phyloP scores from a whole-genome alignment of 768 basidiomycete species.

The Amyloporia xantha region DNA sequence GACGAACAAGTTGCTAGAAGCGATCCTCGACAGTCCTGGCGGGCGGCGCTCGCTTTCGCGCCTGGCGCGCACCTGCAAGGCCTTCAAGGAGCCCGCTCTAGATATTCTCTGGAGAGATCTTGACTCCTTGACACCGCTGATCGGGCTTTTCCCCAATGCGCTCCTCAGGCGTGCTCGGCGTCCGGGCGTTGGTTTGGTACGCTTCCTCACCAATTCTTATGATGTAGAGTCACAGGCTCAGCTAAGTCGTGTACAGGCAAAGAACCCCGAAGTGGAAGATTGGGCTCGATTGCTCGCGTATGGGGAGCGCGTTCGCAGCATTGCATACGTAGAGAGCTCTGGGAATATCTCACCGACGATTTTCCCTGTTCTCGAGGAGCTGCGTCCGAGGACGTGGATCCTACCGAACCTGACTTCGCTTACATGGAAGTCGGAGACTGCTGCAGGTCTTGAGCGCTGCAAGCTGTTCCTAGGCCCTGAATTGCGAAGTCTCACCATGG shows the following conservation, averaged over 20 bases:
- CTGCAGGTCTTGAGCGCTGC: slow-evolving; percentile 59
- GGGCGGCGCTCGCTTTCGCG: slow-evolving; percentile 65
- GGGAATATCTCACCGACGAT: slow-evolving; percentile 59
- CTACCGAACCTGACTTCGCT: slow-evolving; percentile 65
- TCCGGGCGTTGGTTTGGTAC: slow-evolving; percentile 72
- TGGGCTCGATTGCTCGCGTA: slow-evolving; percentile 65
- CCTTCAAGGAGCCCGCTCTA: slow-evolving; percentile 67
- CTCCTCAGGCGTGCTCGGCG: slow-evolving; percentile 63
- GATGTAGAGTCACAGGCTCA: background rate
- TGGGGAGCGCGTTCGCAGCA: slow-evolving; percentile 57
- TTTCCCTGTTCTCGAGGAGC: slow-evolving; percentile 61
- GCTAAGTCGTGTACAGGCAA: slow-evolving; percentile 33
- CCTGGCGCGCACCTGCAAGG: slow-evolving; percentile 68
- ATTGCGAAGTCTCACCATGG: slow-evolving; percentile 53
- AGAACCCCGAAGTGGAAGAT: slow-evolving; percentile 57
- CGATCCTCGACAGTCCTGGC: slow-evolving; percentile 48
- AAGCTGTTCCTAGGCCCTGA: slow-evolving; percentile 60
- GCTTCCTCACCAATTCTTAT: slow-evolving; percentile 24
- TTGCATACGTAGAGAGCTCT: slow-evolving; percentile 63
- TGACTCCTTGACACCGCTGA: slow-evolving; percentile 65
- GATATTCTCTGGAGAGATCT: slow-evolving; percentile 72
- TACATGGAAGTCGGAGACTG: slow-evolving; percentile 65
- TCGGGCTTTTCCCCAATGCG: slow-evolving; percentile 63
- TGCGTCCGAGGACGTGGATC: slow-evolving; percentile 54
- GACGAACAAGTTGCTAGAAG: slow-evolving; percentile 44